These are phyloP conservation scores for Chlorella ohadii DNA, from an alignment of 139 green algal genomes.

Conservation along the genomic window DNA sequence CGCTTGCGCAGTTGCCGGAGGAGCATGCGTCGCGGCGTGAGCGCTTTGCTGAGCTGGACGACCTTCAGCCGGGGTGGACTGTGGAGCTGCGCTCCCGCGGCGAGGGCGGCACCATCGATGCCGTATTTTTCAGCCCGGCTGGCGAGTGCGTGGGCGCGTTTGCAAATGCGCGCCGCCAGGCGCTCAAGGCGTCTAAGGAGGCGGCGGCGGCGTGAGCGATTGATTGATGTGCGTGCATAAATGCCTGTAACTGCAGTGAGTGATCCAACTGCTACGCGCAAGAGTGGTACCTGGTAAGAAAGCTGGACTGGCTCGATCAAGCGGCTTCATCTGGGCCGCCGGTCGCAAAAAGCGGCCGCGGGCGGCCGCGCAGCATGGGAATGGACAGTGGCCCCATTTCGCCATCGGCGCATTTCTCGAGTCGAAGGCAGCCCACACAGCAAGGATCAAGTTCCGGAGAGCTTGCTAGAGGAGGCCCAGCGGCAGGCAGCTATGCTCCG, in stretches of 20 bases:
- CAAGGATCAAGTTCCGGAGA: background rate
- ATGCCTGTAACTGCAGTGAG: no score
- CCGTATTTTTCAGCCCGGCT: conserved; percentile 83
- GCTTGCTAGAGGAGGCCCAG: background rate
- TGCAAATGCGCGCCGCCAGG: conserved; percentile 71
- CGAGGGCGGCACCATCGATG: conserved; percentile 72
- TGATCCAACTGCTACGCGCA: no score
- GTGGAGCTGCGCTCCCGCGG: conserved; percentile 76
- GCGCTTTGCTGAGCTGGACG: conserved; percentile 89
- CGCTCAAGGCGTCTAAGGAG: conserved; percentile 68
- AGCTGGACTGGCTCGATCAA: no score
- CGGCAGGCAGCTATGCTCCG: background rate
- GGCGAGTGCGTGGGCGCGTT: conserved; percentile 74
- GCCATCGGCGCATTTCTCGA: background rate
- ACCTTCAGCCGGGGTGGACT: conserved; percentile 81
- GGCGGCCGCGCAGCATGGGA: background rate
- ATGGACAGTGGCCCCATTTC: background rate
- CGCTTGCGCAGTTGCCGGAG: conserved; percentile 77
- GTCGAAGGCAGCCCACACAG: background rate
- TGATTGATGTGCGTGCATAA: no score
- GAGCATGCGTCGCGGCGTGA: conserved; percentile 75
- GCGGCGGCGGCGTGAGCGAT: background rate
- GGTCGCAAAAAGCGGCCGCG: no score
- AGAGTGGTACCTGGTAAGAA: no score
- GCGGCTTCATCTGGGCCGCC: no score